These are phyloP conservation scores for Chaetomium fimeti DNA, from an alignment of 495 filamentous ascomycete genomes.

Conservation along the genomic window DNA sequence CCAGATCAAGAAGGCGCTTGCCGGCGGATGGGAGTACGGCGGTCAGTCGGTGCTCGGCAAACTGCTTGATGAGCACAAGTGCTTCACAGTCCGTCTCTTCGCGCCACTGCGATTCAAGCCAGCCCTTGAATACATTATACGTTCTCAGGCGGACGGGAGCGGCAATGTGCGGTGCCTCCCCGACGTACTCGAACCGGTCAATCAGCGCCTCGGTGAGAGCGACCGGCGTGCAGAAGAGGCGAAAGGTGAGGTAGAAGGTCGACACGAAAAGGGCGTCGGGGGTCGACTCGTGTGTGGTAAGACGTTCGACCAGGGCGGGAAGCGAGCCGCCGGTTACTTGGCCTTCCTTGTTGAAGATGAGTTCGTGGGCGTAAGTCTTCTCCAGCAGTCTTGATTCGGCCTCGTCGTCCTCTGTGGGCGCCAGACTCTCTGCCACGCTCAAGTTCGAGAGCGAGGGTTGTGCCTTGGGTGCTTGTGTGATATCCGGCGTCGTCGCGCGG, in stretches of 20 bases:
- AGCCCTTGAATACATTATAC: slow-evolving; percentile 95
- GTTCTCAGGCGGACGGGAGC: slow-evolving; percentile 83
- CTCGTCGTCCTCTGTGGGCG: slow-evolving; percentile 72
- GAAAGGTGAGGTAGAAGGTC: slow-evolving; percentile 96
- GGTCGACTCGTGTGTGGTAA: slow-evolving; percentile 90
- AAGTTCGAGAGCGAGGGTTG: slow-evolving; percentile 55
- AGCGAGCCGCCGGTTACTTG: slow-evolving; percentile 92
- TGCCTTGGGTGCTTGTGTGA: slow-evolving; percentile 43
- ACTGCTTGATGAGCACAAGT: slow-evolving; percentile 69
- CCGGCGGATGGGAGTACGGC: slow-evolving; percentile 70
- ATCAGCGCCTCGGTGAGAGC: slow-evolving; percentile 79
- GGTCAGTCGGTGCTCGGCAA: slow-evolving; percentile 71
- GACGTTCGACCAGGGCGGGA: slow-evolving; percentile 84
- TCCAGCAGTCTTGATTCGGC: slow-evolving; percentile 77
- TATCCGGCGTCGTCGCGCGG: slow-evolving; percentile 84
- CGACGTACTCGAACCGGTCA: slow-evolving; percentile 89
- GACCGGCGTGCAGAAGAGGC: slow-evolving; percentile 81
- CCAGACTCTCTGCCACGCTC: slow-evolving; percentile 57
- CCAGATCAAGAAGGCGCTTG: slow-evolving; percentile 72
- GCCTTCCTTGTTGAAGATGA: slow-evolving; percentile 90
- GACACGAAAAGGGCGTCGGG: slow-evolving; percentile 91
- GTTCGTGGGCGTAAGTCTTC: slow-evolving; percentile 84
- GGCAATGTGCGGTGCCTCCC: slow-evolving; percentile 67
- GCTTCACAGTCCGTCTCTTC: slow-evolving; percentile 73
- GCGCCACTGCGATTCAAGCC: slow-evolving; percentile 96